Evolutionary conservation across 192 early-diverging fungal genomes (phyloP), one percentile per base, ranked within the genome.

Genomic region (Backusella circina): DNA sequence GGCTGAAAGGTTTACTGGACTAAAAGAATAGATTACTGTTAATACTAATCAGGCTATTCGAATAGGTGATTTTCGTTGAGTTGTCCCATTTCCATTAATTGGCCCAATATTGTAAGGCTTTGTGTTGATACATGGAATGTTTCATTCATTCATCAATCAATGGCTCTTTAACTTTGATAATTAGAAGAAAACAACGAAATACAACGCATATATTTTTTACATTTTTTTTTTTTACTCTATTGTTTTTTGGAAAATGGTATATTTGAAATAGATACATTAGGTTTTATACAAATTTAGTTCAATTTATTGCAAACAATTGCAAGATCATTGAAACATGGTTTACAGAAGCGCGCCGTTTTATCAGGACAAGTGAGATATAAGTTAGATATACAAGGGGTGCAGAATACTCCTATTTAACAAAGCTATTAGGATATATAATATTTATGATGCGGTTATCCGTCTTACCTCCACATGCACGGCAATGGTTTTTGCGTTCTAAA

Each of bases 401-500:
- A 77, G 35, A 64, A 77, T 18, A 72, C 47, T 18, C 70, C 76
- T 77, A 71, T 44, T 23, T 21, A 47, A 35, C 16, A 33, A 28
- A 70, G 13, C 28, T 2, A 21, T n/a, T 26, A 26, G 35, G 1
- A 10, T 26, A 21, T 32, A 39, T 26, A 69, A 30, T 50, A 26
- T 61, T 8, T 28, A 6, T 41, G 3, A n/a, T 33, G 16, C 26
- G 50, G 5, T 68, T 7, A 0, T 13, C 1, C 3, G 23, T 69
- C 38, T 78, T 78, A 78, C 86, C 88, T 70, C 86, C 86, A 57
- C 86, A 89, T 7, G 85, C 82, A 51, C 81, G 86, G 75, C 88
- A 89, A 72, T 84, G 80, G 23, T 81, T 78, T 51, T 84, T 79
- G 12, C 88, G 81, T 54, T 89, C 88, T 81, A 72, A n/a, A 18